Base-by-base conservation (phyloP, 306 rosid species). In the Hylodesmum podocarpum region DNA sequence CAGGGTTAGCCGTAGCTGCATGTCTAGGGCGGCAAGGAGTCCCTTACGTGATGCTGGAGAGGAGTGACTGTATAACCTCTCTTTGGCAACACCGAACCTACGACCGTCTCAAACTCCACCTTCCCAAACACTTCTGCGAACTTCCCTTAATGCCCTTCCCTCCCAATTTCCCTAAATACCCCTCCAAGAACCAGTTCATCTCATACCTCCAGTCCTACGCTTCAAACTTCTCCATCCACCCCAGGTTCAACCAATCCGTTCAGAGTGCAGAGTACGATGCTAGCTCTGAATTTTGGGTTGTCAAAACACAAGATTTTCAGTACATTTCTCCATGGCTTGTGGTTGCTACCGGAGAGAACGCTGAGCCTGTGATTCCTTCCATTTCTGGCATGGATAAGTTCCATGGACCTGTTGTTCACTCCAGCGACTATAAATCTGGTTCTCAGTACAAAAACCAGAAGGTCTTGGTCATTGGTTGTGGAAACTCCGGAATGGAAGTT, bases 401-500 rank as follows among this genome's bases (percentile, higher is more conserved):
- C 71, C 59, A 25, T 0, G 91, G 86, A 4, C 59, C 73, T 13
- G 46, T 90, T 27, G 39, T 73, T 66, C 97, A 93, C 53, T 84
- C 97, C 0, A 87, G 90, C 15, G 37, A 12, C 2, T 93, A 90
- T 13, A 90, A 86, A 47, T 85, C 94, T 28, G 96, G 93, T 11
- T 65, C 74, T 1, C 75, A 64, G 4, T 89, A 89, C 29, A 79
- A 46, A 31, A 85, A 85, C 84, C 78, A 86, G 61, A 86, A 49
- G 78, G 97, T 93, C 40, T 54, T 93, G 72, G 94, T 93, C 3
- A 36, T 93, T 40, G 97, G 97, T 1, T 93, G 96, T 54, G 97
- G 97, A 8, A 93, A 93, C 80, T 90, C 97, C 6, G 97, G 97
- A 36, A 93, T 93, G 97, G 97, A 93, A 90, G 89, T 90, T 49